phyloP scores from a whole-genome alignment of 2,329 filamentous ascomycete species.

The Botrytis tulipae region DNA sequence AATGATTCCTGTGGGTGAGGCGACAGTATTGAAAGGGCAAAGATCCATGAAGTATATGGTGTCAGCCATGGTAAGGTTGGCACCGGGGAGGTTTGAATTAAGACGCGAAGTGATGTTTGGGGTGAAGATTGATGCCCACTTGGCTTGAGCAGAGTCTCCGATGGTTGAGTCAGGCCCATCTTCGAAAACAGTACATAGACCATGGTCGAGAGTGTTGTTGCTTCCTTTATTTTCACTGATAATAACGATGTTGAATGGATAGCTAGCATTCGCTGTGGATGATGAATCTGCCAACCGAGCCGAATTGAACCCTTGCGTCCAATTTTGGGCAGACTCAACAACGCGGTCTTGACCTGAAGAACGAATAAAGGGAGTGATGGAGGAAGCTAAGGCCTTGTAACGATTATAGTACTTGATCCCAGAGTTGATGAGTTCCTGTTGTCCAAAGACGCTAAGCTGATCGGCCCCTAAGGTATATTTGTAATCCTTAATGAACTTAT shows the following conservation, averaged over 20 bases:
- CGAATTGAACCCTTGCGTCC: constrained; percentile 68
- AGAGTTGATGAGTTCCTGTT: constrained; percentile 69
- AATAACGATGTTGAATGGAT: constrained; percentile 58
- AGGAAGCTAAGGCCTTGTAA: constrained; percentile 61
- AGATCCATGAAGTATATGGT: constrained; percentile 80
- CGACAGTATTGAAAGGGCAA: constrained; percentile 82
- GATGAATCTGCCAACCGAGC: constrained; percentile 43
- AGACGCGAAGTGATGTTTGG: constrained; percentile 67
- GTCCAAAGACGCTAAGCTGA: constrained; percentile 65
- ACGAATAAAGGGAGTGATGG: constrained; percentile 67
- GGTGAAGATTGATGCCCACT: constrained; percentile 64
- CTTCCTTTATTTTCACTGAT: constrained; percentile 63
- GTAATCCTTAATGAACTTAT: constrained; percentile 70
- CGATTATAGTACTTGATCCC: constrained; percentile 73
- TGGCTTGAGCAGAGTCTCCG: constrained; percentile 50
- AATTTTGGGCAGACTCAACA: constrained; percentile 71
- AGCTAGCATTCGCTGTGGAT: constrained; percentile 42
- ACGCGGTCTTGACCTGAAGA: constrained; percentile 69
- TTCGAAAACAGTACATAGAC: constrained; percentile 70
- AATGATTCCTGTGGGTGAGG: constrained; percentile 51
- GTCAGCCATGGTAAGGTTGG: constrained; percentile 60
- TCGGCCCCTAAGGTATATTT: constrained; percentile 69
- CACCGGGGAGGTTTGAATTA: constrained; percentile 66
- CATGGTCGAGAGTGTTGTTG: constrained; percentile 83
- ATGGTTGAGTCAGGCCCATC: constrained; percentile 50